Percentiles rank a stretch among this genome's conserved stretches.
Evolutionary conservation across 805 yeast genomes (phyloP).

Genomic region (Saturnispora hagleri): DNA sequence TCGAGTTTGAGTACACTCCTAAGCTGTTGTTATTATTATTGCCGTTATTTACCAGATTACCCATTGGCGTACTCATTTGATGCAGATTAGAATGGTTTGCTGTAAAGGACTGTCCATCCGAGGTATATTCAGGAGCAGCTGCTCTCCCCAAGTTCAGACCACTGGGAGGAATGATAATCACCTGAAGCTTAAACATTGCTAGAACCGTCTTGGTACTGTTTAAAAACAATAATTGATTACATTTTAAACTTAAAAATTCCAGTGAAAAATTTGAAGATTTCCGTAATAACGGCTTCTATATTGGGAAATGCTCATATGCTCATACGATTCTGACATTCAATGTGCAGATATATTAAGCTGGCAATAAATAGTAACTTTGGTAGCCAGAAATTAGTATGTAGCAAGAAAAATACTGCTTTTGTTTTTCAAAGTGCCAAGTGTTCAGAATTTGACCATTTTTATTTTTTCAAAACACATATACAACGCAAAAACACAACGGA

Average conservation of each 20-base stretch:
- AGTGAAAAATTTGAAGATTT: background rate
- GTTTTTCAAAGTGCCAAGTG: too few relatives aligned
- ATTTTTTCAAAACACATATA: too few relatives aligned
- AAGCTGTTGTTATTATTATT: background rate
- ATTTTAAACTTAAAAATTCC: background rate
- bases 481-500: too few relatives aligned
- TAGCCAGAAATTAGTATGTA: too few relatives aligned
- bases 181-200: constrained; percentile 14
- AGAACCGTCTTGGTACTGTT: background rate
- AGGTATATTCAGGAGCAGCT: background rate
- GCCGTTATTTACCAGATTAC: constrained; percentile 6
- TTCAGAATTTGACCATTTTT: too few relatives aligned
- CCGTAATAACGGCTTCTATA: background rate
- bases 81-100: constrained; percentile 10
- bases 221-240: background rate
- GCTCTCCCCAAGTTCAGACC: background rate
- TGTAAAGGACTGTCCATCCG: background rate
- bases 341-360: too few relatives aligned
- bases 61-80: constrained; percentile 23
- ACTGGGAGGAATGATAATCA: constrained; percentile 12
- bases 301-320: background rate
- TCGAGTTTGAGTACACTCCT: constrained; percentile 11
- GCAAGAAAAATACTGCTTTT: too few relatives aligned
- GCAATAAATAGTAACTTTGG: too few relatives aligned
- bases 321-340: too few relatives aligned